Conservation (phyloP, 1,284 basidiomycete species). For the Tranzscheliella williamsii region DNA sequence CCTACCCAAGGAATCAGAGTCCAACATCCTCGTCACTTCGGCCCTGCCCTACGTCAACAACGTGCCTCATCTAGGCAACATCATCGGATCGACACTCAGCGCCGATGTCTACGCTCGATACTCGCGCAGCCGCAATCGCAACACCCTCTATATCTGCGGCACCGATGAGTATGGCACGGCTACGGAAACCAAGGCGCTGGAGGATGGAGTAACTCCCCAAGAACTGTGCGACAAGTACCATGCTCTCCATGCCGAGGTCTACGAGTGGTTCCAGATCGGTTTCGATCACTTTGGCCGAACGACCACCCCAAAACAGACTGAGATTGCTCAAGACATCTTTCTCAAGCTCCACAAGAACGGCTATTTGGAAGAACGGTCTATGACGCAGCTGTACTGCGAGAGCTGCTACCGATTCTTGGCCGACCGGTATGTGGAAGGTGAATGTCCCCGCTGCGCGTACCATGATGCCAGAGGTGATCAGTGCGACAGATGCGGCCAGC, state of each 20-base stretch:
- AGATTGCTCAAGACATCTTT: constrained; percentile 63
- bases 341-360: constrained; percentile 57
- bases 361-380: constrained; percentile 55
- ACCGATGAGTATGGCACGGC: constrained; percentile 99
- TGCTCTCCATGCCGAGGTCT: constrained; percentile 84
- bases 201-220: constrained; percentile 84
- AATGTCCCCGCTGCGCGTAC: constrained; percentile 59
- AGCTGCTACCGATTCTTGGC: constrained; percentile 56
- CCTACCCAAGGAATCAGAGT: constrained; percentile 48
- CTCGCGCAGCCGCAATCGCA: constrained; percentile 65
- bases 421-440: constrained; percentile 59
- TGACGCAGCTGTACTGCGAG: constrained; percentile 58
- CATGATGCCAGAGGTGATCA: constrained; percentile 94
- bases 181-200: constrained; percentile 94
- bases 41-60: constrained; percentile 98
- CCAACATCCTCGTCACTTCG: constrained; percentile 80
- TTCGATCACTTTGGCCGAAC: constrained; percentile 98
- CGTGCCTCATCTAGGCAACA: constrained; percentile 97
- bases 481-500: constrained; percentile 91
- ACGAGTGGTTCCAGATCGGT: constrained; percentile 88
- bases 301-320: constrained; percentile 84
- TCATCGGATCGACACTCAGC: constrained; percentile 93
- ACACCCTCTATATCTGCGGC: constrained; percentile 80
- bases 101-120: constrained; percentile 96
- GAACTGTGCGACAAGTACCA: constrained; percentile 94